These are phyloP conservation scores for Scheffersomyces parashehatae DNA, from an alignment of 1,139 yeast genomes.

Conservation along the genomic window DNA sequence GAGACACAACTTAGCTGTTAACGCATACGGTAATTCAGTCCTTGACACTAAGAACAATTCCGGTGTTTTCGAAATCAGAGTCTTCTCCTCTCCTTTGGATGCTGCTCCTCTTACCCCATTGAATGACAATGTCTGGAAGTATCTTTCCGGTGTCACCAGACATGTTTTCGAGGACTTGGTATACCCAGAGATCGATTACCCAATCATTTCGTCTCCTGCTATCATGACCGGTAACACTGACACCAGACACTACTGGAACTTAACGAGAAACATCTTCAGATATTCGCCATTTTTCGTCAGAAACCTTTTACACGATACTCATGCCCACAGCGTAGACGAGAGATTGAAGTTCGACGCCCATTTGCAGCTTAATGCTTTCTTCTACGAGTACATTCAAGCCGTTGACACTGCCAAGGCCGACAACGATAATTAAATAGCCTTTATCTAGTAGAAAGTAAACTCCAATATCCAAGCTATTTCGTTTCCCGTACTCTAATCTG, in stretches of 20 bases:
- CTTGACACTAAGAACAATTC: slow-evolving; percentile 14
- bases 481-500: no score
- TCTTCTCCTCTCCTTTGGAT: slow-evolving; percentile 18
- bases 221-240: slow-evolving; percentile 84
- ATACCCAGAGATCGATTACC: slow-evolving; percentile 31
- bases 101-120: slow-evolving; percentile 42
- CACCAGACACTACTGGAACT: slow-evolving; percentile 73
- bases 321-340: slow-evolving; percentile 46
- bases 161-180: slow-evolving; percentile 46
- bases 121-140: slow-evolving; percentile 40
- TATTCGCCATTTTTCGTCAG: slow-evolving; percentile 45
- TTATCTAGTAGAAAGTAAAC: background rate
- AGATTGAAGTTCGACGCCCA: slow-evolving; percentile 36
- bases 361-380: slow-evolving; percentile 44
- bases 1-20: slow-evolving; percentile 16
- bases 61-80: slow-evolving; percentile 27
- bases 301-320: slow-evolving; percentile 18
- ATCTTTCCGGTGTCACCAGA: slow-evolving; percentile 44
- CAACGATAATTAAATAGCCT: background rate
- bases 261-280: slow-evolving; percentile 74
- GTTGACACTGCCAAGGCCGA: slow-evolving; percentile 17
- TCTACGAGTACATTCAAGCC: slow-evolving; percentile 34
- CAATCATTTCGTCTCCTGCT: slow-evolving; percentile 62
- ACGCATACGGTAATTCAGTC: slow-evolving; percentile 19
- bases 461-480: no score